Evolutionary conservation across 2,329 filamentous ascomycete species (phyloP).

Genomic region (Ceratocystis alfenasii): DNA sequence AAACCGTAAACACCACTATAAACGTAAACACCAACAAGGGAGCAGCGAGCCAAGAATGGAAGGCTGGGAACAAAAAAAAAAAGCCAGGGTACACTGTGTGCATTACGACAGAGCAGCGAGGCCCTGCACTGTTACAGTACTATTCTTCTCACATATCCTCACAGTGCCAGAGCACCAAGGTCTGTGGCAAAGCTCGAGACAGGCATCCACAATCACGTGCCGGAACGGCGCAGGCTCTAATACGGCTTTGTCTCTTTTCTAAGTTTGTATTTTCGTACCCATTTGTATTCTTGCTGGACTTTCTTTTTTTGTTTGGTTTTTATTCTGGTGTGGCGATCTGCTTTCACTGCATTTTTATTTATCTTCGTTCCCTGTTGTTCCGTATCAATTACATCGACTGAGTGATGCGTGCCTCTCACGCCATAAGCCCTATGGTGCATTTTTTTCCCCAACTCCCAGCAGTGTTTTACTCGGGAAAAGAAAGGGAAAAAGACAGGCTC

Average conservation of each 20-base stretch:
- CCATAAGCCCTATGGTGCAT: no score
- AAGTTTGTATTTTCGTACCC: neutral
- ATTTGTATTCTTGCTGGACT: neutral
- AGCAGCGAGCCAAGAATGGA: conserved; percentile 7
- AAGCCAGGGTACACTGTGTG: neutral
- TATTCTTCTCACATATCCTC: neutral
- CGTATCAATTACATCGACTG: neutral
- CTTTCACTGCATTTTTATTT: neutral
- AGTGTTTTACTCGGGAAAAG: no score
- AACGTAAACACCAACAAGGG: neutral
- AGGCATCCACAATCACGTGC: conserved; percentile 5
- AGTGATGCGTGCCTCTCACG: no score
- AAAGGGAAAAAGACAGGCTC: no score
- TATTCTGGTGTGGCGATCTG: neutral
- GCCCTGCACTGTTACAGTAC: neutral
- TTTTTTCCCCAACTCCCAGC: no score
- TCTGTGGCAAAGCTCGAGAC: conserved; percentile 1
- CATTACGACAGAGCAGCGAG: neutral
- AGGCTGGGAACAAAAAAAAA: conserved; percentile 2
- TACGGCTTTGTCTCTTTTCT: neutral
- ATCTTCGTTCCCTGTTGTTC: neutral
- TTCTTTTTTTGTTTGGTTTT: neutral
- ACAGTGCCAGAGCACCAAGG: neutral
- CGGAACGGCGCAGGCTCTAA: neutral
- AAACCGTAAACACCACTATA: neutral